These are phyloP conservation scores for Nadsonia starkeyi-henricii DNA, from an alignment of 1,139 yeast genomes.

Conservation along the genomic window DNA sequence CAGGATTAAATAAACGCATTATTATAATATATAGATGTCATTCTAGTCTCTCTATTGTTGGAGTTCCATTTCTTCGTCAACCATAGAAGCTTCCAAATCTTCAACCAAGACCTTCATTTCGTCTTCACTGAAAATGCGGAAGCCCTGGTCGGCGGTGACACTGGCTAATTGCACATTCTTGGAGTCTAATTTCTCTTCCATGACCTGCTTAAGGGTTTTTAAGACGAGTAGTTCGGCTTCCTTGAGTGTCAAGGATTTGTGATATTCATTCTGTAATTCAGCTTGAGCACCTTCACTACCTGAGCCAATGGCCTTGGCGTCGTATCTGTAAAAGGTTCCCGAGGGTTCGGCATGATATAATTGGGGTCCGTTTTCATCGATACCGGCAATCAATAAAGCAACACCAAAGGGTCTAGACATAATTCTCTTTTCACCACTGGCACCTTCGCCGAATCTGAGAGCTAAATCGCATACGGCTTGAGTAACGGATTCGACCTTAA, in stretches of 20 bases:
- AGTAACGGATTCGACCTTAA: constrained; percentile 85
- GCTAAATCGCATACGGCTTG: constrained; percentile 97
- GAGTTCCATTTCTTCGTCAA: constrained; percentile 26
- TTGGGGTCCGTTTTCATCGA: constrained; percentile 86
- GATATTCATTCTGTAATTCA: constrained; percentile 93
- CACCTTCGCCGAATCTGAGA: constrained; percentile 95
- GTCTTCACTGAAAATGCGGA: constrained; percentile 71
- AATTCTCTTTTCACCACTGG: constrained; percentile 88
- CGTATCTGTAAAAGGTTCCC: constrained; percentile 93
- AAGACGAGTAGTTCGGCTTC: constrained; percentile 88
- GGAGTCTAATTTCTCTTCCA: constrained; percentile 97
- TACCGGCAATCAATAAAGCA: constrained; percentile 89
- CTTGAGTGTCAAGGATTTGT: constrained; percentile 78
- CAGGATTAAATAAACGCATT: no score
- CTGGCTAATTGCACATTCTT: constrained; percentile 92
- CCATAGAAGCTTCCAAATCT: constrained; percentile 56
- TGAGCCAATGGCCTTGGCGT: constrained; percentile 97
- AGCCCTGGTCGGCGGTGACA: constrained; percentile 78
- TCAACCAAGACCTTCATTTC: constrained; percentile 74
- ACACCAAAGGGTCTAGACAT: constrained; percentile 99
- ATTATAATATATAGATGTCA: constrained; percentile 3
- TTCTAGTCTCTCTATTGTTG: constrained; percentile 6
- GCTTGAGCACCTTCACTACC: constrained; percentile 99
- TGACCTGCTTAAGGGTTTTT: constrained; percentile 88
- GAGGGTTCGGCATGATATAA: constrained; percentile 97